These are phyloP conservation scores for Kappamyces sp. DNA, from an alignment of 192 early-diverging fungal genomes.

Conservation along the genomic window DNA sequence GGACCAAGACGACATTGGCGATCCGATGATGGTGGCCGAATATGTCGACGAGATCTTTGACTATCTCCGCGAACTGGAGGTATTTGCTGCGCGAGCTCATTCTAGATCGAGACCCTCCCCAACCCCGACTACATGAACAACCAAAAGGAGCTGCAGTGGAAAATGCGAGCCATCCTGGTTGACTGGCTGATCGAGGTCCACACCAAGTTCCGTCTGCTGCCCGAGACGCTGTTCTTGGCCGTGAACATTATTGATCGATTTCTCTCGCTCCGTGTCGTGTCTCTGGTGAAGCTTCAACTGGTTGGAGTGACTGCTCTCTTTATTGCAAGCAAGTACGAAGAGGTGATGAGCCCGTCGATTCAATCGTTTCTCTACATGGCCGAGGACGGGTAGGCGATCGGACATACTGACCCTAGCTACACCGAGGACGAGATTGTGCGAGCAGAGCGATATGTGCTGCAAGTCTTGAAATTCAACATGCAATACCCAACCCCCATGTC, in stretches of 20 bases:
- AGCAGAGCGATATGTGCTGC: slow-evolving; percentile 89
- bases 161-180: slow-evolving; percentile 86
- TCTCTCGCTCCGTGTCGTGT: slow-evolving; percentile 77
- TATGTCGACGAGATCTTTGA: slow-evolving; percentile 91
- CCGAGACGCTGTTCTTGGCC: slow-evolving; percentile 89
- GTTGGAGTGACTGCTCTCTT: slow-evolving; percentile 89
- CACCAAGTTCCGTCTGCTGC: slow-evolving; percentile 80
- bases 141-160: slow-evolving; percentile 85
- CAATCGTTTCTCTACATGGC: slow-evolving; percentile 82
- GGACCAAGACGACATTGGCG: slow-evolving; percentile 69
- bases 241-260: slow-evolving; percentile 96
- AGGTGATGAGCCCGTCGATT: slow-evolving; percentile 76
- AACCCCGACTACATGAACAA: slow-evolving; percentile 73
- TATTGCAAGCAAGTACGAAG: slow-evolving; percentile 93
- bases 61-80: slow-evolving; percentile 74
- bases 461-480: slow-evolving; percentile 79
- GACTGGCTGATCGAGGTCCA: slow-evolving; percentile 96
- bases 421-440: slow-evolving; percentile 78
- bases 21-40: slow-evolving; percentile 91
- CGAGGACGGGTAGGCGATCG: slow-evolving; percentile 46
- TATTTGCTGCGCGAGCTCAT: slow-evolving; percentile 14
- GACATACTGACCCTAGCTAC: slow-evolving; percentile 19
- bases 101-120: slow-evolving; percentile 61
- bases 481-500: slow-evolving; percentile 88
- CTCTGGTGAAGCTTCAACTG: slow-evolving; percentile 84